Base-by-base conservation (phyloP, 1,284 basidiomycete genomes). In the Leccinum fallax region DNA sequence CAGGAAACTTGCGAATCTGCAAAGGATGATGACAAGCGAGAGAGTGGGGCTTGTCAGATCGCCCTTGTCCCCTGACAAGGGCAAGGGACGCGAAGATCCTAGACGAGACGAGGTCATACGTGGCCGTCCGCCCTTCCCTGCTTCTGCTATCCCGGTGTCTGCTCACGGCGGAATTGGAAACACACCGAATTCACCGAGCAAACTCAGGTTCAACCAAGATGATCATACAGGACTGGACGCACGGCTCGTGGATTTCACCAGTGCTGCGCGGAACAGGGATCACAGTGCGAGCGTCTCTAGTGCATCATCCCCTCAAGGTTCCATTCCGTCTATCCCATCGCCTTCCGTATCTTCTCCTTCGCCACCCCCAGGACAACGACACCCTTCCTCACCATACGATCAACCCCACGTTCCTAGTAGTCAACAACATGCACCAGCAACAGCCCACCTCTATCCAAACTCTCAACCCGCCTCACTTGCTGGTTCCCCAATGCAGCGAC, bases 251-350 rank as follows among this genome's bases (percentile, higher is more conserved):
- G 75, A 76, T 34, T 67, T 76, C 13, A 46, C 61, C 30, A 62
- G 63, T 34, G 56, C 64, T 21, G 11, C 58, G 9, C 64, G 68
- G 32, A 65, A 65, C 28, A 73, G 72, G 61, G 75, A 76, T 65
- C 76, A 83, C 53, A 87, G 87, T 64, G 87, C 88, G 62, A 89
- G 89, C 66, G 78, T 90, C 11, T 91, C 89, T 2, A 88, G 85
- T 69, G 78, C 84, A 11, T 84, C 84, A 63, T 93, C 90, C 28
- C 86, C 86, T 2, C 88, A 84, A 58, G 87, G 85, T 10, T 93
- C 90, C 1, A 89, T 92, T 43, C 89, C 89, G 1, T 88, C 88
- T 15, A 91, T 93, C 30, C 86, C 90, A 0, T 92, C 90, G 0
- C 85, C 88, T 15, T 80, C 85, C 9, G 71, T 83, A 28, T 82